phyloP scores from a whole-genome alignment of 2,329 filamentous ascomycete genomes.

The Trichoderma sp. region DNA sequence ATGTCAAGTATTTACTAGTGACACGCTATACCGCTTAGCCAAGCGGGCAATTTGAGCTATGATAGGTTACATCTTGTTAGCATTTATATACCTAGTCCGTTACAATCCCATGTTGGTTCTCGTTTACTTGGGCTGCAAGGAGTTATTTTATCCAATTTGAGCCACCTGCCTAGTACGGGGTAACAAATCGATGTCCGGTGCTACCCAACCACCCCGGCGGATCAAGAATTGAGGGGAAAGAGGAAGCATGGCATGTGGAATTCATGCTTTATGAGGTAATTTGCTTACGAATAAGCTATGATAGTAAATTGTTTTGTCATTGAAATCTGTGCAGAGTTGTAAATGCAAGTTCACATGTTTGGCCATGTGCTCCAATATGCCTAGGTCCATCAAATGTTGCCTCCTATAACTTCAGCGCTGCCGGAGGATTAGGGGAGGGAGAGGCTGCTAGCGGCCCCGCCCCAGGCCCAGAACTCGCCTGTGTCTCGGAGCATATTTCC shows the following conservation, averaged over 20 bases:
- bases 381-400: not conserved
- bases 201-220: not conserved
- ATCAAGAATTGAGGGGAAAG: not conserved
- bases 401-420: not conserved
- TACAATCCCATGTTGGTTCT: not conserved
- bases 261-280: not conserved
- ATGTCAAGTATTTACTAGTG: conserved; percentile 19
- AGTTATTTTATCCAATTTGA: not conserved
- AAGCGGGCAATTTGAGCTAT: conserved; percentile 14
- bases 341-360: not conserved
- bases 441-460: not conserved
- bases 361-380: not conserved
- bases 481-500: not conserved
- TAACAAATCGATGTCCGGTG: not conserved
- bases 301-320: not conserved
- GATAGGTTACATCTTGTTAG: not conserved
- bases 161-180: not conserved
- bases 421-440: not conserved
- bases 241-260: not conserved
- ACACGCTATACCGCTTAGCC: conserved; percentile 22
- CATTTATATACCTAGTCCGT: not conserved
- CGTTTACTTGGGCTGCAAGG: not conserved
- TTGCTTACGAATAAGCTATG: not conserved
- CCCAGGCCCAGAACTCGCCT: not conserved
- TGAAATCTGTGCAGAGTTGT: not conserved